Conservation (phyloP, 164 flowering plant species). For the Tinospora cordifolia region DNA sequence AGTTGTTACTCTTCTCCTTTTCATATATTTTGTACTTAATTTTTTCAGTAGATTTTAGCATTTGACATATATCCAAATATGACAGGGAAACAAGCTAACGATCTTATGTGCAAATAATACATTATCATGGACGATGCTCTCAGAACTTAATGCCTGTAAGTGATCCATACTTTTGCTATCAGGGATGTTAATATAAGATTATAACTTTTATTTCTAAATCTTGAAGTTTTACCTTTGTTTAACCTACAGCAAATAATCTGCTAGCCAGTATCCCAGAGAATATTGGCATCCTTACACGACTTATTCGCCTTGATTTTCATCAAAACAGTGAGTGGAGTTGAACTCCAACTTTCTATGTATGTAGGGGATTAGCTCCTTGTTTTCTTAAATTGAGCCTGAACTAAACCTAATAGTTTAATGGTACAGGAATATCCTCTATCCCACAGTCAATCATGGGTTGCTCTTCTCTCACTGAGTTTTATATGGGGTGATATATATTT, state of each 20-base stretch:
- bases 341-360: not conserved
- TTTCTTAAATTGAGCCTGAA: not conserved
- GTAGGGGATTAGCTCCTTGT: not conserved
- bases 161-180: not conserved
- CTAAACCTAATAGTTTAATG: not conserved
- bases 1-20: constrained; percentile 5
- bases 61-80: constrained; percentile 8
- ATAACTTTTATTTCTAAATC: not conserved
- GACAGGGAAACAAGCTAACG: constrained; percentile 79
- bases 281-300: constrained; percentile 72
- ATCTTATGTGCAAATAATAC: constrained; percentile 42
- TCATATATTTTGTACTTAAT: not conserved
- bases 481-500: constrained; percentile 58
- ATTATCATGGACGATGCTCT: constrained; percentile 68
- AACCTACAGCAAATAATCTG: constrained; percentile 65
- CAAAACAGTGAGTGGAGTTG: constrained; percentile 75
- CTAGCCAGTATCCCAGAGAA: constrained; percentile 66
- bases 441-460: constrained; percentile 81
- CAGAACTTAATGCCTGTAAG: constrained; percentile 86
- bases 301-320: constrained; percentile 81
- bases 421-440: constrained; percentile 70
- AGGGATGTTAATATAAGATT: not conserved
- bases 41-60: not conserved
- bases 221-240: constrained; percentile 7
- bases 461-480: constrained; percentile 66